Percentiles rank a stretch among this genome's conserved stretches.
phyloP scores from a whole-genome alignment of 192 early-diverging fungal genomes.

The Backusella psychrophila region DNA sequence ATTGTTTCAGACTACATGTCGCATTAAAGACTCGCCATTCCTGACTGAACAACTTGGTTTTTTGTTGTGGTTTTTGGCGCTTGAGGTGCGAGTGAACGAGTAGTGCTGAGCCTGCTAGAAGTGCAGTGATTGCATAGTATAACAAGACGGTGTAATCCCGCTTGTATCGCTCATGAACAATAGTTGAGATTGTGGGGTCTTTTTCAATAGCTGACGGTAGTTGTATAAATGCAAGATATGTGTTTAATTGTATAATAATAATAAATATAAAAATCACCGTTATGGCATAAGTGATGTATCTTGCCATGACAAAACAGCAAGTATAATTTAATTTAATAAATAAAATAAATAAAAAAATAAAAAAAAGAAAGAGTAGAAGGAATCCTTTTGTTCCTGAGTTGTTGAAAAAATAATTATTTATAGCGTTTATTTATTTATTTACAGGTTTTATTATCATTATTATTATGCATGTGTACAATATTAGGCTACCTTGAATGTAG shows the following conservation, averaged over 20 bases:
- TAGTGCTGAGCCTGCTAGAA: not conserved
- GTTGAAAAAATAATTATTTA: not conserved
- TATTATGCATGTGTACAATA: not conserved
- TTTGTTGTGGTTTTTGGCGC: not conserved
- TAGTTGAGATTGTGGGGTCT: not conserved
- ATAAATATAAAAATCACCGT: not conserved
- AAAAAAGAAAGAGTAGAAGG: not conserved
- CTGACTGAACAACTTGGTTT: not conserved
- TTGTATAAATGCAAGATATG: constrained; percentile 6
- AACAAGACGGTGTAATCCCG: not conserved
- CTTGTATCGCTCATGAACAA: constrained; percentile 1
- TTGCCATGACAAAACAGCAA: not conserved
- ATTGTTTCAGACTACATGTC: not conserved
- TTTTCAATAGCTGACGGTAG: not conserved
- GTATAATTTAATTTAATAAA: not conserved
- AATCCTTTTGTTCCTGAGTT: not conserved
- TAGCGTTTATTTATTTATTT: not conserved
- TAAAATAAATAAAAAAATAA: not conserved
- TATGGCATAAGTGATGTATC: not conserved
- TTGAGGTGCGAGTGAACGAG: not conserved
- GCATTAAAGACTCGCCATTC: not conserved
- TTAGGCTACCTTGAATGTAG: constrained; percentile 9
- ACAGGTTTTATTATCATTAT: not conserved
- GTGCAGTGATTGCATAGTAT: not conserved
- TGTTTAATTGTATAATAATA: not conserved